Evolutionary conservation across 257 asterid species (phyloP).

Genomic region (Euphrasia confusa): DNA sequence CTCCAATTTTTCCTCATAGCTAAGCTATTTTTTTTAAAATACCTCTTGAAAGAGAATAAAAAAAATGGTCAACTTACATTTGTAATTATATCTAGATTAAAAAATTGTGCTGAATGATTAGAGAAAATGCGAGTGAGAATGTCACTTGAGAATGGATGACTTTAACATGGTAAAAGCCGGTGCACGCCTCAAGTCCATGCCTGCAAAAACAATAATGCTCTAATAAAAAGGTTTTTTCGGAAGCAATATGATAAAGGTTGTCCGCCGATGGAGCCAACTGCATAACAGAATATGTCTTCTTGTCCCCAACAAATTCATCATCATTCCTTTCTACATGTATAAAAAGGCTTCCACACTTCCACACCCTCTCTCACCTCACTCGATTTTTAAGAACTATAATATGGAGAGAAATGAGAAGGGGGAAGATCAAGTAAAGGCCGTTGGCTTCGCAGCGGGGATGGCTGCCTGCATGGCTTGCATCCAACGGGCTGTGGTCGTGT

Average conservation of each 20-base stretch:
- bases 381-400: neutral
- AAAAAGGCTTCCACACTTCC: conserved; percentile 22
- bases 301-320: neutral
- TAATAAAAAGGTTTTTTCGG: conserved; percentile 16
- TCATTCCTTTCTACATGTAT: conserved; percentile 16
- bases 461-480: conserved; percentile 82
- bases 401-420: conserved; percentile 38
- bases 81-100: no score
- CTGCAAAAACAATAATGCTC: conserved; percentile 1
- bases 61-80: no score
- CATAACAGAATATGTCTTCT: conserved; percentile 50
- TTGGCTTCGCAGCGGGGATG: conserved; percentile 84
- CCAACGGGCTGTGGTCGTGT: conserved; percentile 51
- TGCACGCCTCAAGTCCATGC: conserved; percentile 40
- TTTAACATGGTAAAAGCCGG: conserved; percentile 30
- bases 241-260: conserved; percentile 38
- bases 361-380: neutral
- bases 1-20: no score
- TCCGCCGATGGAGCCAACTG: conserved; percentile 19
- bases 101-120: neutral
- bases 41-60: no score
- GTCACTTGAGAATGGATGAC: conserved; percentile 15
- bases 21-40: no score
- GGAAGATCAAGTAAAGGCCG: conserved; percentile 54
- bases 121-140: conserved; percentile 10